Base-by-base conservation (phyloP, 495 filamentous ascomycete species). In the Diplogelasinospora grovesii region DNA sequence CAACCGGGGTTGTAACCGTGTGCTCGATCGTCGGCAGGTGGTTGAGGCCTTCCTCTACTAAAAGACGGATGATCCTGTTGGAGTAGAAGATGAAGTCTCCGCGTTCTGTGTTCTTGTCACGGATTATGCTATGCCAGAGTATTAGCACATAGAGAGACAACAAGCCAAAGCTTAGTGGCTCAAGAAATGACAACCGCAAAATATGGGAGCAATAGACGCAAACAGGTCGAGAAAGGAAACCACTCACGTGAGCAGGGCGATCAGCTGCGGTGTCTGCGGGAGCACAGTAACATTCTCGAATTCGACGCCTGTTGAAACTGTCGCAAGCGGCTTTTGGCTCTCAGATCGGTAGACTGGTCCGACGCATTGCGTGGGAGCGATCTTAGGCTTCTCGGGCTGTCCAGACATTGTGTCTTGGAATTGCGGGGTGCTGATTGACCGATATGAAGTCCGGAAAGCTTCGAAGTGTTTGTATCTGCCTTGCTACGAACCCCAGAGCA, bases 61-160 rank as follows among this genome's bases (percentile, higher is more conserved):
- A 75, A n/a, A 98, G 74, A 16, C 93, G 87, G 56, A 97, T 97
- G 57, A 98, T 97, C 48, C 92, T 80, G 68, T 98, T 98, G 33
- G 90, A 95, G 64, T 96, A 95, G 71, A 98, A 98, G 53, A 98
- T 95, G 63, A 97, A 98, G 64, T 97, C 92, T 24, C 87, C 92
- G 35, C 92, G 83, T 22, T 75, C 72, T 7, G 93, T 98, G 49
- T 82, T 74, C 64, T 81, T 83, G 60, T 97, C 86, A 50, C 92
- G 79, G 61, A 98, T 96, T 77, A 95, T 96, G 45, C 90, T 98
- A 51, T 52, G 37, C 37, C 22, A 21, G 42, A 19, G 18, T 24
- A 29, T 50, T 14, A 51, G 26, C 27, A 41, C 13, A n/a, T n/a
- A n/a, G n/a, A n/a, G n/a, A n/a, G n/a, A n/a, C n/a, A n/a, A n/a